Evolutionary conservation across 2,329 filamentous ascomycete species (phyloP).

Genomic region (Thelonectria olida): DNA sequence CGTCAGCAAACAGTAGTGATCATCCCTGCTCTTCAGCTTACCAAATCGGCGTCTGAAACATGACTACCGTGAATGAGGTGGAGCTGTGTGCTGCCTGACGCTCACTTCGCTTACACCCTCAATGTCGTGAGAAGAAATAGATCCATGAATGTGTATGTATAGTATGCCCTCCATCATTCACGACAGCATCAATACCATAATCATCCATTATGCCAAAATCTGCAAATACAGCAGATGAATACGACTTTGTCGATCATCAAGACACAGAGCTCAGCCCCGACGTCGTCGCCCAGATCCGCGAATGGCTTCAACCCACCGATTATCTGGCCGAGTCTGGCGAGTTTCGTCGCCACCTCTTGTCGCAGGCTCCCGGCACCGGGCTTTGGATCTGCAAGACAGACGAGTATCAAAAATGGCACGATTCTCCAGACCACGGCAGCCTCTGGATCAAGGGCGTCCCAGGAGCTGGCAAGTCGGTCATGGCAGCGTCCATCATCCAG

Average conservation of each 20-base stretch:
- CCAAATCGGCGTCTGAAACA: too few relatives aligned
- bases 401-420: constrained; percentile 35
- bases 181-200: too few relatives aligned
- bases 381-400: constrained; percentile 38
- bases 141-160: too few relatives aligned
- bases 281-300: constrained; percentile 24
- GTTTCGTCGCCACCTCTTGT: constrained; percentile 36
- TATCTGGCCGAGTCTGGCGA: constrained; percentile 40
- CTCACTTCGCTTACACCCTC: too few relatives aligned
- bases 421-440: constrained; percentile 33
- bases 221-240: constrained; percentile 30
- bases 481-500: constrained; percentile 34
- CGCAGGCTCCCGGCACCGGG: constrained; percentile 38
- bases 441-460: constrained; percentile 41
- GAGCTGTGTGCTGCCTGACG: too few relatives aligned
- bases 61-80: too few relatives aligned
- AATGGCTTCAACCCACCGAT: constrained; percentile 42
- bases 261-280: constrained; percentile 26
- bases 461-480: constrained; percentile 39
- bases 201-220: constrained; percentile 29
- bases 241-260: constrained; percentile 28
- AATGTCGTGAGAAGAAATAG: too few relatives aligned
- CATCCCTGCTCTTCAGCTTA: too few relatives aligned
- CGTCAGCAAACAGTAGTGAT: too few relatives aligned
- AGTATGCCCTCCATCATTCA: too few relatives aligned